A percentile compares a stretch with the other conserved stretches of the same genome.
Conservation (phyloP, 2,329 filamentous ascomycete species). For the Sporothrix globosa region DNA sequence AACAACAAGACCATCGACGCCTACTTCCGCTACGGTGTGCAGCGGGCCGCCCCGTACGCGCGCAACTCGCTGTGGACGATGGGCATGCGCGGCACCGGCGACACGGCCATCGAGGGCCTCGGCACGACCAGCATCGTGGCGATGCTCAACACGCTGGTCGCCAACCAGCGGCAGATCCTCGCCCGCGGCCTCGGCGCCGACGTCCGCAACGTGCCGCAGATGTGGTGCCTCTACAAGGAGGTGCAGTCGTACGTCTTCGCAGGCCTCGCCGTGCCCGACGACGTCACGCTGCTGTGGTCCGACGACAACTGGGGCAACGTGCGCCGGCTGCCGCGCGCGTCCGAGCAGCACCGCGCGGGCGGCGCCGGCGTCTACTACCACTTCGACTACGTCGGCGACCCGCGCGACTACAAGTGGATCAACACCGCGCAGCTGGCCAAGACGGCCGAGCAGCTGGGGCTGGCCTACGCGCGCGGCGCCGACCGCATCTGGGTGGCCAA, state of each 20-base stretch:
- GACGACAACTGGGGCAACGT: slow-evolving; percentile 73
- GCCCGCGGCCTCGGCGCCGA: slow-evolving; percentile 57
- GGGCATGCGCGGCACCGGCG: slow-evolving; percentile 71
- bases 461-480: slow-evolving; percentile 62
- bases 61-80: slow-evolving; percentile 67
- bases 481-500: slow-evolving; percentile 69
- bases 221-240: slow-evolving; percentile 76
- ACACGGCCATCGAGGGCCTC: slow-evolving; percentile 61
- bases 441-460: slow-evolving; percentile 62
- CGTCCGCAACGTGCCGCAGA: slow-evolving; percentile 62
- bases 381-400: slow-evolving; percentile 56
- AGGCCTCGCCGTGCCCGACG: slow-evolving; percentile 65
- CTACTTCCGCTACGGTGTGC: slow-evolving; percentile 69
- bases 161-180: slow-evolving; percentile 62
- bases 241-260: slow-evolving; percentile 70
- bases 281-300: slow-evolving; percentile 69
- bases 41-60: slow-evolving; percentile 67
- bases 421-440: slow-evolving; percentile 66
- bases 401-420: slow-evolving; percentile 61
- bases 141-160: slow-evolving; percentile 63
- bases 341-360: slow-evolving; percentile 62
- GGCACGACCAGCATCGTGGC: slow-evolving; percentile 59
- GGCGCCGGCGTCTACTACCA: slow-evolving; percentile 70
- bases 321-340: slow-evolving; percentile 60
- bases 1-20: slow-evolving; percentile 70